Conservation (phyloP, 192 early-diverging fungal species). For the Umbelopsis sp. region DNA sequence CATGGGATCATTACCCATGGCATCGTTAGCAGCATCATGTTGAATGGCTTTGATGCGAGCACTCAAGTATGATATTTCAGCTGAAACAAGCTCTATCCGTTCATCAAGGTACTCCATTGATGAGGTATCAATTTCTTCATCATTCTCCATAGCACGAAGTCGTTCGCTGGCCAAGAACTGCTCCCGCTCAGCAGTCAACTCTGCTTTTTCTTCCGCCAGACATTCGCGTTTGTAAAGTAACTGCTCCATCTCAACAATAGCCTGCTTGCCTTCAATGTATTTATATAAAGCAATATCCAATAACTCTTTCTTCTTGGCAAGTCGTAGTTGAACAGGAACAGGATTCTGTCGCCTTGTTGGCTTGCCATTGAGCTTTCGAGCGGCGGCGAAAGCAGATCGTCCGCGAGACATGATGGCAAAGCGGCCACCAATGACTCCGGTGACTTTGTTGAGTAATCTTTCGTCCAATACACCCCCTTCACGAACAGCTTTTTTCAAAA, state of each 20-base stretch:
- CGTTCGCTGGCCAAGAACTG: conserved; percentile 45
- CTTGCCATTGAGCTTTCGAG: conserved; percentile 22
- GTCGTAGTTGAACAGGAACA: conserved; percentile 33
- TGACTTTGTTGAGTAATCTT: conserved; percentile 27
- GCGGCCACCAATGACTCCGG: conserved; percentile 38
- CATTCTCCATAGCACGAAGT: conserved; percentile 26
- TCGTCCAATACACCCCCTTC: conserved; percentile 40
- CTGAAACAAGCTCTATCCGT: conserved; percentile 55
- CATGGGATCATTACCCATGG: conserved; percentile 17
- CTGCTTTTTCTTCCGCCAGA: conserved; percentile 50
- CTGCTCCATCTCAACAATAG: conserved; percentile 54
- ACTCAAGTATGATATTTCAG: conserved; percentile 60
- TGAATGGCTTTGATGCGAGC: conserved; percentile 55
- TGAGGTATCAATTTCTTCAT: conserved; percentile 27
- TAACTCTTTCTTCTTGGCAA: conserved; percentile 55
- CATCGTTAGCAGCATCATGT: conserved; percentile 48
- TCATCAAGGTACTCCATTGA: conserved; percentile 58
- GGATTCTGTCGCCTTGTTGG: conserved; percentile 32
- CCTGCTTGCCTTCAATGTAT: conserved; percentile 56
- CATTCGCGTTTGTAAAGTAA: conserved; percentile 48
- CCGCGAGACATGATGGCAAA: conserved; percentile 43
- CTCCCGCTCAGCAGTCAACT: conserved; percentile 52
- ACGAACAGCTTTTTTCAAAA: conserved; percentile 51
- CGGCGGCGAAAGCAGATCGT: conserved; percentile 29
- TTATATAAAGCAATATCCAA: conserved; percentile 57